A percentile compares a stretch with the other conserved stretches of the same genome.
phyloP scores from a whole-genome alignment of 164 flowering plant genomes.

The Aristolochia californica region DNA sequence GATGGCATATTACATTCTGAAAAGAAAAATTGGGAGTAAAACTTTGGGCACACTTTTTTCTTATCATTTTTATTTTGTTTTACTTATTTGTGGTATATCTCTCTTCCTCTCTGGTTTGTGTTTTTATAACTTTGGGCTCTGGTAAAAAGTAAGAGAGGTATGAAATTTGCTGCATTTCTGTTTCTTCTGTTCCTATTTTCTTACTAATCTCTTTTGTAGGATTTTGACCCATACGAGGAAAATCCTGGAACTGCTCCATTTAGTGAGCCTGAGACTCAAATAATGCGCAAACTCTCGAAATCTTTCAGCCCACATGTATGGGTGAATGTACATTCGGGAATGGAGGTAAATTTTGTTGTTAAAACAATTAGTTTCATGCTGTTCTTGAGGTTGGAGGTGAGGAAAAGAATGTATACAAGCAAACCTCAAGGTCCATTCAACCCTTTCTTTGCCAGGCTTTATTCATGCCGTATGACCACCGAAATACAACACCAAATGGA shows the following conservation, averaged over 20 bases:
- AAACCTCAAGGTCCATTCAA: too few relatives aligned
- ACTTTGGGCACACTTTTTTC: too few relatives aligned
- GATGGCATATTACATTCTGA: too few relatives aligned
- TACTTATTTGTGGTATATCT: too few relatives aligned
- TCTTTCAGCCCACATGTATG: conserved; percentile 91
- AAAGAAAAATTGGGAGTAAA: too few relatives aligned
- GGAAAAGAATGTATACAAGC: too few relatives aligned
- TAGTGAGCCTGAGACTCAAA: conserved; percentile 93
- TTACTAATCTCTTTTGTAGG: conserved; percentile 29
- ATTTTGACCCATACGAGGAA: conserved; percentile 96
- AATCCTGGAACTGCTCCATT: conserved; percentile 92
- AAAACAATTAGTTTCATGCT: too few relatives aligned
- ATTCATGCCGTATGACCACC: conserved; percentile 98
- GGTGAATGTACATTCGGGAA: conserved; percentile 97
- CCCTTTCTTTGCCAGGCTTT: conserved; percentile 44
- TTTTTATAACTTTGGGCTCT: too few relatives aligned
- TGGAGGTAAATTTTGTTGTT: conserved; percentile 55
- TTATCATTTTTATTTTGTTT: too few relatives aligned
- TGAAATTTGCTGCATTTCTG: not conserved
- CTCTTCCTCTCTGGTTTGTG: too few relatives aligned
- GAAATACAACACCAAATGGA: conserved; percentile 82
- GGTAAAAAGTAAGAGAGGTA: too few relatives aligned
- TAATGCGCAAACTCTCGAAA: conserved; percentile 72
- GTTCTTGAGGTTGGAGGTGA: too few relatives aligned
- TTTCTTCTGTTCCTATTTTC: conserved; percentile 5